Base-by-base conservation (phyloP, 78 protist genomes). In the Dictyostelium purpureum region DNA sequence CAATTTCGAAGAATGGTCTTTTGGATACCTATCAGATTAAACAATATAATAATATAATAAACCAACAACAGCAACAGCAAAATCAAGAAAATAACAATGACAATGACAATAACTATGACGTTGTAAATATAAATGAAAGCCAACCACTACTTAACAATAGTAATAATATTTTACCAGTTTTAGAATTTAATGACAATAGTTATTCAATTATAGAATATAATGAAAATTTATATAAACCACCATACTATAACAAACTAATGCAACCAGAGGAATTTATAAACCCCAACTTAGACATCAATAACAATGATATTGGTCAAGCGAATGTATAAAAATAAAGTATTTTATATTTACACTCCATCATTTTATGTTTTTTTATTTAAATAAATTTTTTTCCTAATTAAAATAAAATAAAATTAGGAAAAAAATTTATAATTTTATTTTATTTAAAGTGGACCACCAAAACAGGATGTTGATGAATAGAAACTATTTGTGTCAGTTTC, bases 1-100 rank as follows among this genome's bases (percentile, higher is more conserved):
- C 61, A 38, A 38, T 45, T 18, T 67, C 90, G 10, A 51, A 67
- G 19, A 24, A 82, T 47, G 90, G 90, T 56, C n/a, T 82, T 11
- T 69, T 82, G 19, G 90, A 82, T 54, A 16, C 14, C 21, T 2
- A 75, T n/a, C 42, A 63, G 33, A 28, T 18, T 9, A 11, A 12
- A 63, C 21, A 57, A 24, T 57, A 12, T 21, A 57, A 57, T 21
- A n/a, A n/a, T n/a, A n/a, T n/a, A n/a, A n/a, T n/a, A n/a, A n/a
- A n/a, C n/a, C n/a, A n/a, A n/a, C n/a, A n/a, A n/a, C n/a, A n/a
- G n/a, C 7, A 57, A 57, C 56, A 49, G 16, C 19, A 54, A n/a
- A 28, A 33, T 28, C 38, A 26, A 12, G 9, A 24, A 4, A 28
- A 59, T 59, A 47, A 47, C 12, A 47, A 47, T 47, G n/a, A 47